Conservation (phyloP, 2,329 filamentous ascomycete species). For the Dactylonectria estremocensis region DNA sequence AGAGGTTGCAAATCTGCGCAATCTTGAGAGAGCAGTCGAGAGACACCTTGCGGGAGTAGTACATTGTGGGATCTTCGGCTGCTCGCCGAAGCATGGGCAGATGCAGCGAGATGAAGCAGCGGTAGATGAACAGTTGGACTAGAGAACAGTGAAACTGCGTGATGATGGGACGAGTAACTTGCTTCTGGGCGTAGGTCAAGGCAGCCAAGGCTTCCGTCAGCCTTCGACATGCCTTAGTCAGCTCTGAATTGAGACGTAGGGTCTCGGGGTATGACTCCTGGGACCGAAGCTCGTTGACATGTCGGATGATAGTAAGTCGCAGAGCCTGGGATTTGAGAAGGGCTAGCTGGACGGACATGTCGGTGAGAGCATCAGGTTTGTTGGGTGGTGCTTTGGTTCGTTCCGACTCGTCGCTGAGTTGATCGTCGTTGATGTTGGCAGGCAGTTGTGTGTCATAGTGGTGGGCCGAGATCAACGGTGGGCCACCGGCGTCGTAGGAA, state of each 20-base stretch:
- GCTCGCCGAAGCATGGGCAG: conserved; percentile 64
- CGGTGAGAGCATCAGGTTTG: conserved; percentile 50
- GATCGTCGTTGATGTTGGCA: conserved; percentile 66
- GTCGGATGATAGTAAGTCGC: conserved; percentile 60
- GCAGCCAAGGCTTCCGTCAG: conserved; percentile 53
- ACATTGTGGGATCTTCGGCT: conserved; percentile 62
- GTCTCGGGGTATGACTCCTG: conserved; percentile 63
- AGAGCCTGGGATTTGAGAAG: conserved; percentile 60
- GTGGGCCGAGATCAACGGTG: conserved; percentile 61
- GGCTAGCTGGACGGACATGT: conserved; percentile 66
- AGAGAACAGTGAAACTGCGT: conserved; percentile 60
- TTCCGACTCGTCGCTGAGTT: conserved; percentile 59
- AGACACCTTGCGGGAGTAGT: conserved; percentile 68
- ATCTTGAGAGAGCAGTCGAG: conserved; percentile 60
- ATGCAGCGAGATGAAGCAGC: conserved; percentile 69
- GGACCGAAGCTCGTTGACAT: conserved; percentile 63
- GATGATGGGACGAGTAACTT: conserved; percentile 37
- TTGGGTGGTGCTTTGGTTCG: conserved; percentile 30
- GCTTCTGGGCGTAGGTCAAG: conserved; percentile 53
- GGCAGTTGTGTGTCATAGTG: conserved; percentile 68
- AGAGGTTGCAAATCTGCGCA: conserved; percentile 51
- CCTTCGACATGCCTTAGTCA: conserved; percentile 57
- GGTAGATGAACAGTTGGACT: conserved; percentile 61
- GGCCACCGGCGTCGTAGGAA: conserved; percentile 66
- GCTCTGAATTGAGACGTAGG: conserved; percentile 61